These are phyloP conservation scores for Paramecium tetraurelia DNA, from an alignment of 73 alveolate species.

Conservation along the genomic window DNA sequence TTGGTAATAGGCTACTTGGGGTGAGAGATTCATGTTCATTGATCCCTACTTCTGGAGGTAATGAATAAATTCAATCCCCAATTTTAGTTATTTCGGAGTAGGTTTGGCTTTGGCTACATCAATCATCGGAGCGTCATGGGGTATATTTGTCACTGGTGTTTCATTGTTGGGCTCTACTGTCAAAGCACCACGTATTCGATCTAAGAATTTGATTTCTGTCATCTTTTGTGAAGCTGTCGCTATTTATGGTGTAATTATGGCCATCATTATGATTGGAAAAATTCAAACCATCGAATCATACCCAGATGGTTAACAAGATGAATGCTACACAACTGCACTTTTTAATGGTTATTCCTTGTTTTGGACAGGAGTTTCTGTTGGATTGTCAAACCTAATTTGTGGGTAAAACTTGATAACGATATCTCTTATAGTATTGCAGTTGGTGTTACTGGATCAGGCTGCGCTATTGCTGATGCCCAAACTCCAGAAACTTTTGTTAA, in stretches of 20 bases:
- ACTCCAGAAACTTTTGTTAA: constrained; percentile 97
- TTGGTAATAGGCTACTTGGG: constrained; percentile 45
- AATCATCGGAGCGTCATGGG: constrained; percentile 98
- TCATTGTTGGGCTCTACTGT: constrained; percentile 96
- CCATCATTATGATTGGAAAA: constrained; percentile 94
- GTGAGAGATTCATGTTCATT: neutral
- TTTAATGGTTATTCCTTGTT: constrained; percentile 88
- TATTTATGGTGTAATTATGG: constrained; percentile 99
- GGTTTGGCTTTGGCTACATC: constrained; percentile 94
- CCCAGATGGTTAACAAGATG: constrained; percentile 26
- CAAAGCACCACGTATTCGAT: constrained; percentile 95
- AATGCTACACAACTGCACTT: constrained; percentile 63
- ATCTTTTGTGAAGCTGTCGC: constrained; percentile 99
- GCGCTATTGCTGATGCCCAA: constrained; percentile 98
- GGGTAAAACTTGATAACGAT: constrained; percentile 65
- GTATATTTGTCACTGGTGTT: constrained; percentile 98
- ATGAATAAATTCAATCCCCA: neutral
- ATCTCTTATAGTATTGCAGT: constrained; percentile 77
- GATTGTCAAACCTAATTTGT: constrained; percentile 97
- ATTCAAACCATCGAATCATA: constrained; percentile 43
- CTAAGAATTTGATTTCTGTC: constrained; percentile 96
- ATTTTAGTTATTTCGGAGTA: constrained; percentile 82
- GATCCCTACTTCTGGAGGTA: constrained; percentile 51
- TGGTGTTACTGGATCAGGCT: constrained; percentile 98
- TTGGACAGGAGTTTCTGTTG: constrained; percentile 97